These are phyloP conservation scores for Nannizziopsis barbatae DNA, from an alignment of 2,329 filamentous ascomycete species.

Conservation along the genomic window DNA sequence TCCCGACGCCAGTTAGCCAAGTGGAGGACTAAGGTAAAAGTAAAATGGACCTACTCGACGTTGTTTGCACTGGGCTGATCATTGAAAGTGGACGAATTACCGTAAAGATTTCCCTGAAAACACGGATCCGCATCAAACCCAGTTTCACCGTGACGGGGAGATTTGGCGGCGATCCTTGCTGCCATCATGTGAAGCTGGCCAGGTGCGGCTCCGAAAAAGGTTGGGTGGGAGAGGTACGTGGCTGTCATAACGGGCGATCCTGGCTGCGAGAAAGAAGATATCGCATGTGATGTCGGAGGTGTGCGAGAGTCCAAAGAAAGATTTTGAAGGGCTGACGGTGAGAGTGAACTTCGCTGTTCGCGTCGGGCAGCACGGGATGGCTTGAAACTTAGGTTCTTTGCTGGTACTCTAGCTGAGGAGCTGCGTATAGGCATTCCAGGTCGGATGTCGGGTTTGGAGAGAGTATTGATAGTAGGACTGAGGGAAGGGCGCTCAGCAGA, in stretches of 20 bases:
- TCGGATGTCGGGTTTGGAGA: not conserved
- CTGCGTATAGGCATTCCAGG: constrained; percentile 2
- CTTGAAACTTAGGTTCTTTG: constrained; percentile 35
- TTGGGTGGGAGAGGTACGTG: constrained; percentile 5
- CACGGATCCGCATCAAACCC: constrained; percentile 2
- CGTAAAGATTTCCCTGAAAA: not conserved
- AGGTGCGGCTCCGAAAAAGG: not conserved
- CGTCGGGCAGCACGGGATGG: constrained; percentile 6
- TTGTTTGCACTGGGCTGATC: not conserved
- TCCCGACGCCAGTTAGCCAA: not conserved
- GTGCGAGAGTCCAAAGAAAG: constrained; percentile 11
- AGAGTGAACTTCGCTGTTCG: constrained; percentile 7
- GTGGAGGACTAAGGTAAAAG: not conserved
- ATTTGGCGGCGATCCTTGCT: not conserved
- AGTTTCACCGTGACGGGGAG: constrained; percentile 1
- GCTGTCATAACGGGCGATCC: constrained; percentile 7
- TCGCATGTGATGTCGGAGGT: constrained; percentile 10
- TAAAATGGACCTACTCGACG: not conserved
- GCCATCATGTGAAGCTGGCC: constrained; percentile 6
- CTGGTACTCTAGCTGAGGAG: not conserved
- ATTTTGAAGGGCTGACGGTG: constrained; percentile 10
- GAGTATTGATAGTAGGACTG: not conserved
- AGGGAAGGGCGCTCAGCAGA: not conserved
- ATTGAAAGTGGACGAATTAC: not conserved
- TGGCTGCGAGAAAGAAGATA: constrained; percentile 8